These are phyloP conservation scores for Xylariaceae sp. DNA, from an alignment of 2,329 filamentous ascomycete species.

Conservation along the genomic window DNA sequence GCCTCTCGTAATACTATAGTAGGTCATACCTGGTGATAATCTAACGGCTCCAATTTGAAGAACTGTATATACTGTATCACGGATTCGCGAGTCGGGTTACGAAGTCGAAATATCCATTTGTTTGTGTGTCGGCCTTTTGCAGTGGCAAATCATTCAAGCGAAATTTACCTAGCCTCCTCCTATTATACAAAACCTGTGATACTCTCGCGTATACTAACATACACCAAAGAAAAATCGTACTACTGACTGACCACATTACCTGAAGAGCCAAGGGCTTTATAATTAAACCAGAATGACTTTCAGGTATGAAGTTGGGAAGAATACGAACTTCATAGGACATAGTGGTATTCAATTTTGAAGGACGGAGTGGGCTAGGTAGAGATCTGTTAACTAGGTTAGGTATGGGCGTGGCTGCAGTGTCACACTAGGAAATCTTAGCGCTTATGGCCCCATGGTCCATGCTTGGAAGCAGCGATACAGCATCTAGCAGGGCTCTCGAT, in stretches of 20 bases:
- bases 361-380: background rate
- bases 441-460: background rate
- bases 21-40: too few relatives aligned
- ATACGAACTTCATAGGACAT: too few relatives aligned
- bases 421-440: background rate
- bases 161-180: too few relatives aligned
- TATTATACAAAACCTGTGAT: too few relatives aligned
- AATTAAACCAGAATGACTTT: too few relatives aligned
- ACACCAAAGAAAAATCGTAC: background rate
- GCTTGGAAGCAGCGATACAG: background rate
- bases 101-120: too few relatives aligned
- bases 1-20: slow-evolving; percentile 7
- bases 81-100: too few relatives aligned
- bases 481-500: slow-evolving; percentile 15
- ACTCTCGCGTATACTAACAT: background rate
- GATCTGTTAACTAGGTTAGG: too few relatives aligned
- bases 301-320: too few relatives aligned
- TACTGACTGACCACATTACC: background rate
- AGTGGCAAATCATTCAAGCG: background rate
- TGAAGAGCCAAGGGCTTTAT: too few relatives aligned
- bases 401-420: background rate
- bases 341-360: background rate
- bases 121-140: background rate
- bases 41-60: too few relatives aligned
- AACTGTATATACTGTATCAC: too few relatives aligned